Conservation (phyloP, 495 filamentous ascomycete species). For the Neohortaea acidophila region DNA sequence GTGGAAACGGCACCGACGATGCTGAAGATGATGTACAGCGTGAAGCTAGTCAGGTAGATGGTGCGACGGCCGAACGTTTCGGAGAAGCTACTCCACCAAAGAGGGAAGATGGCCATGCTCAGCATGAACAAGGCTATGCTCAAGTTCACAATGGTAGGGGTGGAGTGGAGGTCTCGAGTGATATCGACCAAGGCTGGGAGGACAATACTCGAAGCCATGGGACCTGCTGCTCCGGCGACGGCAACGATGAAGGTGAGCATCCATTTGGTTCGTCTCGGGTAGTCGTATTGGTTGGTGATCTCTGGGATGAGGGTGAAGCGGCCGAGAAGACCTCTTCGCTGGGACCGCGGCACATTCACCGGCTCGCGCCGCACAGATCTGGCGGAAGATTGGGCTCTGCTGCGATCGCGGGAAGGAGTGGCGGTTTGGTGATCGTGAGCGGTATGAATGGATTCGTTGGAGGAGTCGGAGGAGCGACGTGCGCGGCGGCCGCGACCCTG, state of each 20-base stretch:
- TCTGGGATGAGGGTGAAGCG: slow-evolving; percentile 67
- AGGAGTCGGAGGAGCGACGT: not conserved
- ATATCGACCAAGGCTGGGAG: slow-evolving; percentile 68
- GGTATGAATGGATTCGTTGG: slow-evolving; percentile 4
- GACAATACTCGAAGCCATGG: slow-evolving; percentile 74
- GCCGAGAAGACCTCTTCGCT: slow-evolving; percentile 63
- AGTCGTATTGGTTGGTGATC: slow-evolving; percentile 59
- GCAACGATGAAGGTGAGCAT: slow-evolving; percentile 68
- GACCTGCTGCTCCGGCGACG: slow-evolving; percentile 57
- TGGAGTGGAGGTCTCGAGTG: slow-evolving; percentile 45
- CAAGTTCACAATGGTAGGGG: slow-evolving; percentile 61
- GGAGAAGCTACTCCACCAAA: slow-evolving; percentile 91
- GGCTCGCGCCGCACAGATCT: slow-evolving; percentile 16
- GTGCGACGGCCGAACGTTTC: slow-evolving; percentile 68
- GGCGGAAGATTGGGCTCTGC: slow-evolving; percentile 9
- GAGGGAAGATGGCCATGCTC: slow-evolving; percentile 73
- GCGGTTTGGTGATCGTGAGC: slow-evolving; percentile 12
- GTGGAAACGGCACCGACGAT: slow-evolving; percentile 55
- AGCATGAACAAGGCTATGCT: slow-evolving; percentile 83
- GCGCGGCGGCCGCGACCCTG: slow-evolving; percentile 3
- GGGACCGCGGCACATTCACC: slow-evolving; percentile 44
- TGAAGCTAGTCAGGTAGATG: slow-evolving; percentile 74
- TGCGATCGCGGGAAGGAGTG: slow-evolving; percentile 2
- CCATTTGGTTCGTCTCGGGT: slow-evolving; percentile 63
- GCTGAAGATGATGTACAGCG: slow-evolving; percentile 64